phyloP scores from a whole-genome alignment of 208 protist genomes.

The Tritrichomonas foetus region DNA sequence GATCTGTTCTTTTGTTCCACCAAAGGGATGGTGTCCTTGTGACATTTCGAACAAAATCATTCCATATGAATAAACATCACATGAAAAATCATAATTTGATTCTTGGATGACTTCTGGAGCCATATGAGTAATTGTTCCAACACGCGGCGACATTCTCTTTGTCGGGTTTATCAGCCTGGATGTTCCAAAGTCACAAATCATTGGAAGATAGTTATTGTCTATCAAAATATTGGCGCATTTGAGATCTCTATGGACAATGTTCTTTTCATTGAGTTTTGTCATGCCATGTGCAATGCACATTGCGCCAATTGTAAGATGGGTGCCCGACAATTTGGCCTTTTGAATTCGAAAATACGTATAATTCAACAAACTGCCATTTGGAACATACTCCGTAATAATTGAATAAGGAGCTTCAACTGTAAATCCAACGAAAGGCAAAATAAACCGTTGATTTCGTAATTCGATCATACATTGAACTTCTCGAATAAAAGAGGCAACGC shows the following conservation, averaged over 20 bases:
- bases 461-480: neutral
- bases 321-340: neutral
- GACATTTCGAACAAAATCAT: no score
- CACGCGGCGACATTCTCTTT: neutral
- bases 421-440: neutral
- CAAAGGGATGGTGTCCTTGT: no score
- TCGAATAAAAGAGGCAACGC: neutral
- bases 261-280: neutral
- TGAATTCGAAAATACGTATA: neutral
- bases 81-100: no score
- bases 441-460: neutral
- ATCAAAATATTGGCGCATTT: neutral
- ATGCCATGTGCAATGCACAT: neutral
- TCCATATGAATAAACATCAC: no score
- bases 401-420: neutral
- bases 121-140: neutral
- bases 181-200: neutral
- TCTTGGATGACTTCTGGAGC: neutral
- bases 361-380: neutral
- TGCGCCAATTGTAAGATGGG: neutral
- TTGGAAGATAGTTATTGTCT: neutral
- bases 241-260: neutral
- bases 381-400: conserved; percentile 20
- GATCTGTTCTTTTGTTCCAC: no score
- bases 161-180: neutral